Evolutionary conservation across 148 eudicot species (phyloP), one percentile per base, ranked within the genome.

Genomic region (Rheum nobile): DNA sequence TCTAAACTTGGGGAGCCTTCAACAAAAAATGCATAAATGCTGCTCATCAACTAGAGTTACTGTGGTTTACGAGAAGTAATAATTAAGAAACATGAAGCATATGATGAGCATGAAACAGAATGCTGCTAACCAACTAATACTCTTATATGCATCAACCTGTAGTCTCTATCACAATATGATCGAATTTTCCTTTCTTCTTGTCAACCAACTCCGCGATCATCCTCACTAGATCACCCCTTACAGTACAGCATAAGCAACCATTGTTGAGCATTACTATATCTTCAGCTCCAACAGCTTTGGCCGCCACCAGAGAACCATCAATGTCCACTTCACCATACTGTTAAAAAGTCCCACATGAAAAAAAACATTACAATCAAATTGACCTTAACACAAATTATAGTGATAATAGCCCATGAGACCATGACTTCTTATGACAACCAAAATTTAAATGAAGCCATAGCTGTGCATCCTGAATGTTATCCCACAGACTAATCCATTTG

Each of bases 201-300:
- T 69, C 82, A 43, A 96, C 99, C 75, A 96, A 82, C 55, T 96
- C 97, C 46, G 84, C 65, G 67, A 96, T 96, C 99, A 96, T 96
- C 80, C 91, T 85, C 79, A 96, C 99, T 26, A 96, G 96, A 83
- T 96, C 99, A 8, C 99, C 99, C 82, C 99, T 92, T 75, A 96
- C 97, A 19, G 99, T 96, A 82, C 99, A 96, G 65, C 99, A 96
- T 28, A 96, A 84, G 78, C 99, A 96, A 55, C 99, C 99, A 42
- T 96, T 96, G 67, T 96, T 96, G 54, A 96, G 96, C 99, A 96
- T 96, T 32, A 96, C 69, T 75, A 96, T 96, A 82, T 96, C 99
- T 87, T 96, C 99, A 46, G 97, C 89, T 52, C 93, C 97, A 79
- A 78, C 74, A 78, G 97, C 41, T 82, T 96, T 92, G 44, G 96